phyloP scores from a whole-genome alignment of 805 yeast species.

The Candida ficus region DNA sequence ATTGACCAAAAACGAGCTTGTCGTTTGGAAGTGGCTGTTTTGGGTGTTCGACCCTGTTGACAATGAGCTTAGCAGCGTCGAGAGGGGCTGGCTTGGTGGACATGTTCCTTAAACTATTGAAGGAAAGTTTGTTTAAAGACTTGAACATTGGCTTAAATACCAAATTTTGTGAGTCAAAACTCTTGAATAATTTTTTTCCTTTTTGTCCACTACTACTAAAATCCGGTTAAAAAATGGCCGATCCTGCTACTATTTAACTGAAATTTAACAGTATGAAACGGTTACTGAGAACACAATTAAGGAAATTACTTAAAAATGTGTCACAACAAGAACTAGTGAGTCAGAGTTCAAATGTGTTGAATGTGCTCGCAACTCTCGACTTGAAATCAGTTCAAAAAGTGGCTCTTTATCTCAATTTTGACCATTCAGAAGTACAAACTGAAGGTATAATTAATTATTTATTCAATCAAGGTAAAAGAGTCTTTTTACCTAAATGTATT shows the following conservation, averaged over 20 bases:
- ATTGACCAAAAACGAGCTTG: slow-evolving; percentile 61
- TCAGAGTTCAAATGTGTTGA: slow-evolving; percentile 25
- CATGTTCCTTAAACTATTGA: neutral
- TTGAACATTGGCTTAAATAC: neutral
- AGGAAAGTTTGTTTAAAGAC: neutral
- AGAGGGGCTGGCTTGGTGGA: slow-evolving; percentile 37
- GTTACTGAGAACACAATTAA: neutral
- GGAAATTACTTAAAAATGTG: neutral
- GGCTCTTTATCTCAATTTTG: slow-evolving; percentile 78
- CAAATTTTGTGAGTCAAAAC: no score
- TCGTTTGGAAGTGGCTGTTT: slow-evolving; percentile 55
- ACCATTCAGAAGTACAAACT: slow-evolving; percentile 63
- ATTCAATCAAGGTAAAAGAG: slow-evolving; percentile 43
- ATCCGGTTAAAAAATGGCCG: no score
- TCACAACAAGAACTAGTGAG: slow-evolving; percentile 15
- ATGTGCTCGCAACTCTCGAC: slow-evolving; percentile 14
- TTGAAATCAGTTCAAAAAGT: slow-evolving; percentile 43
- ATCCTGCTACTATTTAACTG: no score
- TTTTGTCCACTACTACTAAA: no score
- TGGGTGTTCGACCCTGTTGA: slow-evolving; percentile 44
- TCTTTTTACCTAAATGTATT: slow-evolving; percentile 48
- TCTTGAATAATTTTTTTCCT: no score
- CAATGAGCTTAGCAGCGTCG: slow-evolving; percentile 48
- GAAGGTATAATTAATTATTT: slow-evolving; percentile 44
- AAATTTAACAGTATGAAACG: no score